Evolutionary conservation across 2,329 filamentous ascomycete species (phyloP), one percentile per base, ranked within the genome.

Genomic region (Fusarium buharicum): DNA sequence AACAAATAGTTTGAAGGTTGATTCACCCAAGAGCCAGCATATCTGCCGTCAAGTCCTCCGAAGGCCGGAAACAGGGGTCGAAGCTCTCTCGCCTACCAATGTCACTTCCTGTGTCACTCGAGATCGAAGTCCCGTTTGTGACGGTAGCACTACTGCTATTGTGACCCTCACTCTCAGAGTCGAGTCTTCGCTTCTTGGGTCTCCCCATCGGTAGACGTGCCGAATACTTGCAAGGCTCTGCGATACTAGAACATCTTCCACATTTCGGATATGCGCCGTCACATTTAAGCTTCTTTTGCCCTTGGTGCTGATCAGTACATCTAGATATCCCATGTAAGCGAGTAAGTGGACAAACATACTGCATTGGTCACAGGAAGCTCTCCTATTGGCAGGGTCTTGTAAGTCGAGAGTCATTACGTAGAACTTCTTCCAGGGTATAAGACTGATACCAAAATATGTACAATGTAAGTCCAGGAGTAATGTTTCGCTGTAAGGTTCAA

Each of bases 351-450:
- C 44, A 36, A 22, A 41, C 44, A 36, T 50, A 70, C 68, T 67
- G 27, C 68, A 70, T 38, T 71, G 68, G 36, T 70, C 68, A 54
- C 68, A 70, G 13, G 68, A 70, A n/a, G 68, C 64, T 47, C 68
- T 64, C 41, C 68, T 62, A 37, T 59, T 62, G 24, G 54, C 43
- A 18, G 56, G 47, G 40, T 70, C 66, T 16, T 55, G 52, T 3
- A 55, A 31, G 12, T 46, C 39, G 3, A 44, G 39, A 11, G 44
- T 28, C 65, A 71, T 68, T 16, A 9, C 43, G 12, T 27, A 14
- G 2, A 1, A 0, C 12, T 3, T 6, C 14, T 30, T 20, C 7
- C 7, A 14, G 3, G 7, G 13, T 6, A 22, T 6, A 10, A 13
- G 2, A 0, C 8, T 4, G 4, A 7, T 6, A 6, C 10, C 6